phyloP scores from a whole-genome alignment of 176 grass and related monocot genomes.

The Typha latifolia region DNA sequence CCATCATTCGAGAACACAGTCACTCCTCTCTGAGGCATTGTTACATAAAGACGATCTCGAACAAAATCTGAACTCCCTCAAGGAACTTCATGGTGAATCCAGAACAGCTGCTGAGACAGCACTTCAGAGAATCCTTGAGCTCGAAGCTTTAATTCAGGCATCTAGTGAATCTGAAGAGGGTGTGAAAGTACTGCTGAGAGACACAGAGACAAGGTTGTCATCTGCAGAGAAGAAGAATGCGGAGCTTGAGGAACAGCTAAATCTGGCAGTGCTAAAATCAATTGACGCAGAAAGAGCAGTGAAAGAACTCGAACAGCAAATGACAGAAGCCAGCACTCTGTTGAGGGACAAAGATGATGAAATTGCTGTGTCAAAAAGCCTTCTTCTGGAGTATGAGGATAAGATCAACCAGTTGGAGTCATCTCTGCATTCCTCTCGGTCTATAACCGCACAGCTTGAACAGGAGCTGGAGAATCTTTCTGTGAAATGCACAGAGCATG shows the following conservation, averaged over 20 bases:
- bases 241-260: constrained; percentile 21
- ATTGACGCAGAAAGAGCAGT: constrained; percentile 10
- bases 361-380: constrained; percentile 11
- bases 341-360: constrained; percentile 19
- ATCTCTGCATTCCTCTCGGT: constrained; percentile 9
- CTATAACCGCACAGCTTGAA: constrained; percentile 11
- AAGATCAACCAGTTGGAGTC: constrained; percentile 26
- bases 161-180: constrained; percentile 44
- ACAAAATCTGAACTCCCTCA: constrained; percentile 48
- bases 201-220: constrained; percentile 51
- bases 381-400: constrained; percentile 19
- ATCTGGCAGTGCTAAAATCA: constrained; percentile 3
- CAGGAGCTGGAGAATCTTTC: constrained; percentile 9
- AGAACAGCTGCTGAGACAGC: constrained; percentile 36
- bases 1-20: constrained; percentile 43
- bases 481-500: constrained; percentile 10
- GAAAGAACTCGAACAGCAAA: constrained; percentile 9
- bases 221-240: constrained; percentile 43
- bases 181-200: constrained; percentile 39
- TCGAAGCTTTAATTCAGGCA: constrained; percentile 54
- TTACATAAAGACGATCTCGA: constrained; percentile 65
- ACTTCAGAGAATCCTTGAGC: constrained; percentile 30
- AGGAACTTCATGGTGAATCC: constrained; percentile 43
- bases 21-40: constrained; percentile 52
- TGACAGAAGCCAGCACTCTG: constrained; percentile 7